Percentiles rank a stretch among this genome's conserved stretches.
These are phyloP conservation scores for Vigna trinervia DNA, from an alignment of 306 rosid species.

Conservation along the genomic window DNA sequence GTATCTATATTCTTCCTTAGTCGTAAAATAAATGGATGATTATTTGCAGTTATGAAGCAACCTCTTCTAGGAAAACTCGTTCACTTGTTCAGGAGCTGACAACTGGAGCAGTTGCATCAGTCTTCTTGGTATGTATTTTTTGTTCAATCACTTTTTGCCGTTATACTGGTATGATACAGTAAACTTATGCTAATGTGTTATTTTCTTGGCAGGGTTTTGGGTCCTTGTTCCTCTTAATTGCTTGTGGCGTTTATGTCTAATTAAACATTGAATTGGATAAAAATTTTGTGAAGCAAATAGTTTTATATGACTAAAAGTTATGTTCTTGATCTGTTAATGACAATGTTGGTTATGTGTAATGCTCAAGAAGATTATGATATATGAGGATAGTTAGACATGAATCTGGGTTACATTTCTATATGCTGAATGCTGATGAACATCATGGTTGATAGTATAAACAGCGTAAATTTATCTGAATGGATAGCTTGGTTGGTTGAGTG, in stretches of 20 bases:
- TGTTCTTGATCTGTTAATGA: conserved; percentile 34
- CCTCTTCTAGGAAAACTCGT: conserved; percentile 84
- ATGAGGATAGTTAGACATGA: conserved; percentile 36
- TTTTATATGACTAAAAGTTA: conserved; percentile 37
- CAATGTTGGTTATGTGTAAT: conserved; percentile 43
- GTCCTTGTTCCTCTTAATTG: conserved; percentile 88
- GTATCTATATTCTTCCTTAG: neutral
- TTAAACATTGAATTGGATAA: conserved; percentile 35
- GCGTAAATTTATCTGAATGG: neutral
- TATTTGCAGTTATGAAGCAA: conserved; percentile 81
- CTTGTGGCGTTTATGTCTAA: conserved; percentile 91
- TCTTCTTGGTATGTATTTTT: conserved; percentile 69
- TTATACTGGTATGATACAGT: conserved; percentile 24
- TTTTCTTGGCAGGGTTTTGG: conserved; percentile 78
- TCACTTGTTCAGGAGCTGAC: conserved; percentile 79
- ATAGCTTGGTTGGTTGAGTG: neutral
- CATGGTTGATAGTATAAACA: neutral
- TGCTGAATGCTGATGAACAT: neutral
- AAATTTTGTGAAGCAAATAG: conserved; percentile 56
- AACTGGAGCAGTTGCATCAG: conserved; percentile 85
- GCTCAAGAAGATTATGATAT: conserved; percentile 38
- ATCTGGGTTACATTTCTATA: neutral
- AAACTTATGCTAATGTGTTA: conserved; percentile 35
- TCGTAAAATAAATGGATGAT: conserved; percentile 23
- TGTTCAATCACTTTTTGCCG: conserved; percentile 20